phyloP scores from a whole-genome alignment of 192 early-diverging fungal genomes.

The Lobosporangium transversale region DNA sequence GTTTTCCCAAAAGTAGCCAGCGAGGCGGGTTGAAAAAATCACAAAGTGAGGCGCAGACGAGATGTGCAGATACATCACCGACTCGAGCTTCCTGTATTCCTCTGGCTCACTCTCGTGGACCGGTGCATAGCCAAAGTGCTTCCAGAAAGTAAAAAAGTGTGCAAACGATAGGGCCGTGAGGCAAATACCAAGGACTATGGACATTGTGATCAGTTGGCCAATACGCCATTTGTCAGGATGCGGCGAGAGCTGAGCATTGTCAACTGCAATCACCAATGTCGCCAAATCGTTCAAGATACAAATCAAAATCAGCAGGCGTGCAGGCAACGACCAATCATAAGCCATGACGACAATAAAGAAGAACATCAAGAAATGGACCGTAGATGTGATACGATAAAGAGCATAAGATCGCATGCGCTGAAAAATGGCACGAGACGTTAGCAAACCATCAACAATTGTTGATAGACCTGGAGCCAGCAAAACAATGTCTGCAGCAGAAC shows the following conservation, averaged over 20 bases:
- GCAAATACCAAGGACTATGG: conserved; percentile 76
- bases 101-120: conserved; percentile 42
- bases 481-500: conserved; percentile 96
- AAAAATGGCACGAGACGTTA: conserved; percentile 92
- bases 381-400: conserved; percentile 95
- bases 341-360: conserved; percentile 91
- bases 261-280: conserved; percentile 91
- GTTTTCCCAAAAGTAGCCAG: conserved; percentile 89
- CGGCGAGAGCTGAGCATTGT: conserved; percentile 93
- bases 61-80: conserved; percentile 95
- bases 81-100: conserved; percentile 67
- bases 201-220: conserved; percentile 89
- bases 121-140: conserved; percentile 22
- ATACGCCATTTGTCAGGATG: conserved; percentile 96
- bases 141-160: conserved; percentile 80
- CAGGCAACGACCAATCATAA: conserved; percentile 85
- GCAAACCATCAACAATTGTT: conserved; percentile 93
- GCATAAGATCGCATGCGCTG: conserved; percentile 95
- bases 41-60: conserved; percentile 95
- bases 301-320: conserved; percentile 86
- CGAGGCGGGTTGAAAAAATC: conserved; percentile 93
- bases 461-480: conserved; percentile 89
- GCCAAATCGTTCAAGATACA: conserved; percentile 93
- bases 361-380: conserved; percentile 95
- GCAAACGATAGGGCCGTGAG: conserved; percentile 84